Conservation (phyloP, 192 early-diverging fungal species). For the Backusella liffmaniae region DNA sequence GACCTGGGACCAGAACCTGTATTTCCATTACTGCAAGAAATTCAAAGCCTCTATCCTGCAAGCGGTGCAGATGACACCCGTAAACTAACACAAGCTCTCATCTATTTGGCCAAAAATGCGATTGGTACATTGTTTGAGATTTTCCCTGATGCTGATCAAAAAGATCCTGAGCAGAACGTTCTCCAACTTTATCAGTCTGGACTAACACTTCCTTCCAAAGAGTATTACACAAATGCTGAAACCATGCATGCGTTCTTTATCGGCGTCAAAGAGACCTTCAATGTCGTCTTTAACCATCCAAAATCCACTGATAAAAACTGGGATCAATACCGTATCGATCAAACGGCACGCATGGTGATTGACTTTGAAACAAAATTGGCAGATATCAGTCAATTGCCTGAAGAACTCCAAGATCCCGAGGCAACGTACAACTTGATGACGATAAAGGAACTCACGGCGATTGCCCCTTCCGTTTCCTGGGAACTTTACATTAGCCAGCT, state of each 20-base stretch:
- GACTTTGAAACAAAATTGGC: slow-evolving; percentile 62
- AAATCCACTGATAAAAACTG: slow-evolving; percentile 11
- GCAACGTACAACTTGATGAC: slow-evolving; percentile 49
- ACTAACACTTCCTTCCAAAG: slow-evolving; percentile 60
- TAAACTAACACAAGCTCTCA: slow-evolving; percentile 1
- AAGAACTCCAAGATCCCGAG: slow-evolving; percentile 49
- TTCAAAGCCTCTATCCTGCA: slow-evolving; percentile 33
- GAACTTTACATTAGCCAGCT: slow-evolving; percentile 32
- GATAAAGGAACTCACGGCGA: slow-evolving; percentile 30
- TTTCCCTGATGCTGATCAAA: slow-evolving; percentile 50
- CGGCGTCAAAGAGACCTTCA: slow-evolving; percentile 47
- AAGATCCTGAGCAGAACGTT: slow-evolving; percentile 53
- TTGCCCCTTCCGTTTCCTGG: slow-evolving; percentile 40
- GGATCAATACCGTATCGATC: not conserved
- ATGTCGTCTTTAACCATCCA: slow-evolving; percentile 22
- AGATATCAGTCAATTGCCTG: slow-evolving; percentile 41
- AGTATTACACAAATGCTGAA: slow-evolving; percentile 60
- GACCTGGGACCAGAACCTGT: slow-evolving; percentile 44
- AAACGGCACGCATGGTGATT: slow-evolving; percentile 52
- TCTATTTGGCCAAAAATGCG: slow-evolving; percentile 7
- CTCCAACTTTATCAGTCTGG: slow-evolving; percentile 57
- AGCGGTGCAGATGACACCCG: not conserved
- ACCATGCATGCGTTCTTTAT: slow-evolving; percentile 40
- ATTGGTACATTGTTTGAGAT: slow-evolving; percentile 50
- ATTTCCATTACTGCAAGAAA: slow-evolving; percentile 39